Evolutionary conservation across 805 yeast genomes (phyloP).

Genomic region (Cyberlindnera misumaiensis): DNA sequence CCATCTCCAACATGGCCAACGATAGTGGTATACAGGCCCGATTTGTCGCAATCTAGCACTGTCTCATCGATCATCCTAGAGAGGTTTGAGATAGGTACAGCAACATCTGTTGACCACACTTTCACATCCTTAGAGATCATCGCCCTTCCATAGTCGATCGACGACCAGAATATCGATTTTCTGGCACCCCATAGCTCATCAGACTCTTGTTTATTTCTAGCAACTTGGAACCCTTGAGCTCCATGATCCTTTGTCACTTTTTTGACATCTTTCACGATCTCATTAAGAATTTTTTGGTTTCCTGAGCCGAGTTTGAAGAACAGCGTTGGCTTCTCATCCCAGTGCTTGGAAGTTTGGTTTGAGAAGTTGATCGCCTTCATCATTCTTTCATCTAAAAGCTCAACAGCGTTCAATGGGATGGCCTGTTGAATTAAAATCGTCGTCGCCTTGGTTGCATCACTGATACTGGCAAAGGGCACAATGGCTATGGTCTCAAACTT

Average conservation of each 20-base stretch:
- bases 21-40: constrained; percentile 50
- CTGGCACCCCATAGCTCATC: constrained; percentile 70
- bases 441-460: constrained; percentile 67
- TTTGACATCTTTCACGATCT: constrained; percentile 39
- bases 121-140: constrained; percentile 39
- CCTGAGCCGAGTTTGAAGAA: constrained; percentile 58
- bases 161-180: constrained; percentile 63
- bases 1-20: constrained; percentile 86
- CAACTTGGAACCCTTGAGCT: constrained; percentile 49
- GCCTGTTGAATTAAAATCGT: constrained; percentile 55
- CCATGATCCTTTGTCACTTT: constrained; percentile 43
- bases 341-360: constrained; percentile 44
- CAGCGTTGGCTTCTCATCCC: constrained; percentile 54
- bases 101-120: constrained; percentile 73
- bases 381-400: constrained; percentile 63
- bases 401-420: constrained; percentile 63
- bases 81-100: constrained; percentile 67
- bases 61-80: constrained; percentile 57
- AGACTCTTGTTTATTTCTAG: constrained; percentile 49
- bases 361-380: constrained; percentile 57
- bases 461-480: constrained; percentile 58
- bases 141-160: constrained; percentile 56
- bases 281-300: constrained; percentile 33
- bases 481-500: constrained; percentile 58
- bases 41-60: constrained; percentile 47